Evolutionary conservation across 2,329 filamentous ascomycete species (phyloP).

Genomic region (Aspergillus neotritici): DNA sequence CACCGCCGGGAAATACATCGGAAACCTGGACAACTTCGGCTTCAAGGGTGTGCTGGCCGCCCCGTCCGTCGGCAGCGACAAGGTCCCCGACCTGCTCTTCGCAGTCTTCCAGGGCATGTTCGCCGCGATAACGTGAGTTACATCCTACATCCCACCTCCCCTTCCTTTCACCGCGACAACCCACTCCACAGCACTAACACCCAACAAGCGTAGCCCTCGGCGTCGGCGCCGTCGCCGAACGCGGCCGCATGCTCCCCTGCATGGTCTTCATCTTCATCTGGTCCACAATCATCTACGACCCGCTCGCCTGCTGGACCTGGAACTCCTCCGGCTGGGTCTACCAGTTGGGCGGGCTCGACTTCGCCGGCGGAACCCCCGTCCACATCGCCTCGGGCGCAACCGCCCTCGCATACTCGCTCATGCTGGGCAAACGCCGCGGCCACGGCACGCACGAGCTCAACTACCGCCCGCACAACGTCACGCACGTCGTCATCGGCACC

Average conservation of each 20-base stretch:
- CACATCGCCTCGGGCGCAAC: conserved; percentile 80
- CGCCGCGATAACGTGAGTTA: conserved; percentile 72
- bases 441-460: conserved; percentile 85
- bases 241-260: conserved; percentile 80
- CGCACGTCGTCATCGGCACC: conserved; percentile 84
- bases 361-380: conserved; percentile 84
- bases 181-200: conserved; percentile 14
- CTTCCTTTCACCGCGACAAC: not conserved
- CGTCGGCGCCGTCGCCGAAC: conserved; percentile 77
- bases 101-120: conserved; percentile 60
- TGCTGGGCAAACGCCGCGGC: conserved; percentile 78
- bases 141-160: not conserved
- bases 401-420: conserved; percentile 83
- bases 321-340: conserved; percentile 76
- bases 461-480: conserved; percentile 88
- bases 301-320: conserved; percentile 94
- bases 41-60: conserved; percentile 68
- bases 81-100: conserved; percentile 77
- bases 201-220: conserved; percentile 65
- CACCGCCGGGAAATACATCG: conserved; percentile 67
- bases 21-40: conserved; percentile 72
- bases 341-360: conserved; percentile 75
- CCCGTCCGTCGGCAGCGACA: conserved; percentile 66
- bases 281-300: conserved; percentile 84
- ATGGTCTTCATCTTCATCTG: conserved; percentile 92